Conservation (phyloP, 2,329 filamentous ascomycete species). For the Diaporthe sp. region DNA sequence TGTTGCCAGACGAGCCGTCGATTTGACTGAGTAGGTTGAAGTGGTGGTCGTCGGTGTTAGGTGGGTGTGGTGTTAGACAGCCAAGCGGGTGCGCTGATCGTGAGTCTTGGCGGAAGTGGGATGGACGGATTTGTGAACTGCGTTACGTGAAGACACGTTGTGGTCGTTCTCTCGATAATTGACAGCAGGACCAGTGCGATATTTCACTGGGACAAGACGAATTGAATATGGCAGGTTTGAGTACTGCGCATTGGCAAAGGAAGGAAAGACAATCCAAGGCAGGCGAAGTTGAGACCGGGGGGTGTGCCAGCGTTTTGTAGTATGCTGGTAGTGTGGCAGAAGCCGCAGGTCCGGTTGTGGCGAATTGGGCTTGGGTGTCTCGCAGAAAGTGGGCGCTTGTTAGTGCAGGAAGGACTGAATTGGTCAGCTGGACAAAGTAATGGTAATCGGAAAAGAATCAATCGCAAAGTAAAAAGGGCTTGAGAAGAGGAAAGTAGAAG, state of each 20-base stretch:
- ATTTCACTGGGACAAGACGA: background rate
- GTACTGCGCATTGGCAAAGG: slow-evolving; percentile 17
- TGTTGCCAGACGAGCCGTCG: background rate
- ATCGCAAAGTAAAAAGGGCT: slow-evolving; percentile 9
- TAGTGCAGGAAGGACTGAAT: slow-evolving; percentile 31
- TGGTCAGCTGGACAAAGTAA: slow-evolving; percentile 32
- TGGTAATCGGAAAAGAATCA: background rate
- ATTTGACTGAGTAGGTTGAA: background rate
- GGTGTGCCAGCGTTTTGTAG: slow-evolving; percentile 23
- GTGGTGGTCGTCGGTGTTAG: background rate
- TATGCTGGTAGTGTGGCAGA: slow-evolving; percentile 15
- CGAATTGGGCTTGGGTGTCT: slow-evolving; percentile 17
- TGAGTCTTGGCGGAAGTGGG: slow-evolving; percentile 16
- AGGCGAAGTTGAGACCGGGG: slow-evolving; percentile 25
- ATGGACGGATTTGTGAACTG: background rate
- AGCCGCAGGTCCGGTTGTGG: slow-evolving; percentile 16
- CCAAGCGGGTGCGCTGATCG: slow-evolving; percentile 7
- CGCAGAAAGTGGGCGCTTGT: slow-evolving; percentile 6
- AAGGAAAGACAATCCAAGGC: slow-evolving; percentile 23
- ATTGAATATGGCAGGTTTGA: slow-evolving; percentile 1
- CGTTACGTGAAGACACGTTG: background rate
- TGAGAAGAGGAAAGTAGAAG: slow-evolving; percentile 18
- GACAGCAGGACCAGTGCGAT: background rate
- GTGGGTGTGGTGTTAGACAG: slow-evolving; percentile 27
- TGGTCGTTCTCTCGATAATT: background rate